Conservation (phyloP, 2,329 filamentous ascomycete genomes). For the Pezizomycotina sp. region DNA sequence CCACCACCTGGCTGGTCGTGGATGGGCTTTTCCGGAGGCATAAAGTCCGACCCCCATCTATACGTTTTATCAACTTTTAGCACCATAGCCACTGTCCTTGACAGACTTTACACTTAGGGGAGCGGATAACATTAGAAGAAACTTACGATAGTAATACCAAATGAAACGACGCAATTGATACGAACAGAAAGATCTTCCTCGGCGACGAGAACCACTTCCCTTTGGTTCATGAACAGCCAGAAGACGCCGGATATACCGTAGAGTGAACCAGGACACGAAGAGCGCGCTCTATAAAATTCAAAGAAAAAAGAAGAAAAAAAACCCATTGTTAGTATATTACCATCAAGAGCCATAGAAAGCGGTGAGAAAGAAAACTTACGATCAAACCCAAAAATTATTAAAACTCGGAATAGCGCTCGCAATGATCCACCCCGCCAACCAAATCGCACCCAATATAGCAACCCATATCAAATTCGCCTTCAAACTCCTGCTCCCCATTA, state of each 20-base stretch:
- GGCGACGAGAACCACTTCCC: slow-evolving; percentile 30
- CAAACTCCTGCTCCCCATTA: slow-evolving; percentile 33
- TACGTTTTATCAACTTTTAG: no score
- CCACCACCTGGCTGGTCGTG: no score
- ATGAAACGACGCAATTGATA: slow-evolving; percentile 25
- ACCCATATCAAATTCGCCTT: slow-evolving; percentile 42
- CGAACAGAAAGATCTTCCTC: slow-evolving; percentile 27
- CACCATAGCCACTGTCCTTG: not conserved
- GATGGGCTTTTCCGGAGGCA: slow-evolving; percentile 12
- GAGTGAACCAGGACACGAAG: slow-evolving; percentile 48
- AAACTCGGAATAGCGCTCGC: slow-evolving; percentile 55
- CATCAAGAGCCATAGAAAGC: not conserved
- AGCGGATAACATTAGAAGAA: no score
- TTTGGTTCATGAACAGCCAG: slow-evolving; percentile 36
- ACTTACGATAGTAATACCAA: slow-evolving; percentile 19
- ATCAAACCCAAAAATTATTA: slow-evolving; percentile 50
- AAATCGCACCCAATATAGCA: slow-evolving; percentile 38
- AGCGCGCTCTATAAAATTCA: slow-evolving; percentile 35
- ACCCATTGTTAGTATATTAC: slow-evolving; percentile 1
- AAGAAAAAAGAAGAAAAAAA: no score
- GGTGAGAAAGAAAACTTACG: slow-evolving; percentile 23
- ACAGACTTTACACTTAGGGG: not conserved
- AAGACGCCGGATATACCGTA: slow-evolving; percentile 35
- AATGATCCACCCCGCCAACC: slow-evolving; percentile 49
- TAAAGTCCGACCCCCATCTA: slow-evolving; percentile 19